These are phyloP conservation scores for Pythium aphanidermatum DNA, from an alignment of 352 stramenopile species.

Conservation along the genomic window DNA sequence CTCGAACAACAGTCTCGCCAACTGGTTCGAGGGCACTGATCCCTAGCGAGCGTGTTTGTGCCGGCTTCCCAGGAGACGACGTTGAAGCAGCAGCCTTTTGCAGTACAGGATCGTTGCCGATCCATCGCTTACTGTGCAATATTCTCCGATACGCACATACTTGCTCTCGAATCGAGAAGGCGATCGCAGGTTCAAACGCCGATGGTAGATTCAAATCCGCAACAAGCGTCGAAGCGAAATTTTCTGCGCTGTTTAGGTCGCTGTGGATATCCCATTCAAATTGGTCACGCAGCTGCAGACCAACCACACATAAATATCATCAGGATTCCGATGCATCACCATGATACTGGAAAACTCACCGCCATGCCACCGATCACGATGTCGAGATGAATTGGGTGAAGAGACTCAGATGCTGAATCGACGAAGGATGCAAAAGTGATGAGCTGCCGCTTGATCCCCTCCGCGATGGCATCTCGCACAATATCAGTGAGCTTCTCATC, in stretches of 20 bases:
- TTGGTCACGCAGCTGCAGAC: slow-evolving; percentile 57
- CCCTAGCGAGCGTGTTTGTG: slow-evolving; percentile 6
- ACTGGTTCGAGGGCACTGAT: slow-evolving; percentile 49
- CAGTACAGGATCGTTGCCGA: slow-evolving; percentile 36
- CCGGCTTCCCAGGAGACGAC: background rate
- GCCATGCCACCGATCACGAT: slow-evolving; percentile 59
- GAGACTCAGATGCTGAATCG: slow-evolving; percentile 17
- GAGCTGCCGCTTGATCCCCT: slow-evolving; percentile 68
- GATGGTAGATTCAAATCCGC: slow-evolving; percentile 48
- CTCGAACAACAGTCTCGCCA: slow-evolving; percentile 40
- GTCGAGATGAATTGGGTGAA: slow-evolving; percentile 69
- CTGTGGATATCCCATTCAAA: slow-evolving; percentile 77
- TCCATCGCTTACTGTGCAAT: slow-evolving; percentile 44
- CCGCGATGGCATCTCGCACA: slow-evolving; percentile 53
- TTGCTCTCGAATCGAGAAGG: slow-evolving; percentile 73
- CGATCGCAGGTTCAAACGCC: slow-evolving; percentile 51
- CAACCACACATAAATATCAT: background rate
- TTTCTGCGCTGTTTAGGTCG: slow-evolving; percentile 34
- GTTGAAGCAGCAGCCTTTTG: slow-evolving; percentile 7
- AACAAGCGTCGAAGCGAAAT: slow-evolving; percentile 51
- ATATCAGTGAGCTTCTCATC: slow-evolving; percentile 54
- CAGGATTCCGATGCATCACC: background rate
- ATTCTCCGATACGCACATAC: slow-evolving; percentile 54
- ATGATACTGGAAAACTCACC: slow-evolving; percentile 24
- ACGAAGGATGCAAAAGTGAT: slow-evolving; percentile 49